Base-by-base conservation (phyloP, 2,329 filamentous ascomycete genomes). In the Cyphellophora attinorum region DNA sequence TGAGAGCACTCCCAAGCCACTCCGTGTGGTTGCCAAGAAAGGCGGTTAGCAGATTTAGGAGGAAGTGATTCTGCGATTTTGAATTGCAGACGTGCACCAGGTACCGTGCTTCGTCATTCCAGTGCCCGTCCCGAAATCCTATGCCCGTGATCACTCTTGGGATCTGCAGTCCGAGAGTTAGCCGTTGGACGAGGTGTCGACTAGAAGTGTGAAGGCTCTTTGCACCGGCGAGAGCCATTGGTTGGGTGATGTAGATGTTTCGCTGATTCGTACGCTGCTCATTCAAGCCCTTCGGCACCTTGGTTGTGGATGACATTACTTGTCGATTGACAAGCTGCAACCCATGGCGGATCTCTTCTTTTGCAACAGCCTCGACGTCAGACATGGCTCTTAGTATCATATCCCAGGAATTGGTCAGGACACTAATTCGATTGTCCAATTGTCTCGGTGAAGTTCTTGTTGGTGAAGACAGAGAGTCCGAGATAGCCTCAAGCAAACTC, bases 21-120 rank as follows among this genome's bases (percentile, higher is more conserved):
- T 75, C 70, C 1, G 70, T 74, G 44, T 76, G 72, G 27, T 67
- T 73, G 0, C 71, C 72, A 34, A 77, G 55, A 37, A 76, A 76
- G 1, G 71, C 71, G 2, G 72, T 76, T 18, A 76, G 56, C 10
- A 75, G 56, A 15, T 70, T 73, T 47, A 70, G 64, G 44, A 76
- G 70, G 51, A 76, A 76, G 47, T 73, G 72, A 33, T 71, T 72
- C 41, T 74, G 66, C 38, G 75, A 70, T 49, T 67, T 68, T 33
- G 65, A 61, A 19, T 69, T 70, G 27, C 71, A 62, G 44, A 62
- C 67, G 29, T 65, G 62, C n/a, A 67, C 65, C 27, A 76, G 66
- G 54, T 67, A 73, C 42, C 72, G 62, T 27, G 71, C 70, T 53
- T 76, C 72, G 44, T 76, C 72, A 36, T 71, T 64, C 72, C 72